phyloP scores from a whole-genome alignment of 1,139 yeast genomes.

The Yamadazyma atlantica region DNA sequence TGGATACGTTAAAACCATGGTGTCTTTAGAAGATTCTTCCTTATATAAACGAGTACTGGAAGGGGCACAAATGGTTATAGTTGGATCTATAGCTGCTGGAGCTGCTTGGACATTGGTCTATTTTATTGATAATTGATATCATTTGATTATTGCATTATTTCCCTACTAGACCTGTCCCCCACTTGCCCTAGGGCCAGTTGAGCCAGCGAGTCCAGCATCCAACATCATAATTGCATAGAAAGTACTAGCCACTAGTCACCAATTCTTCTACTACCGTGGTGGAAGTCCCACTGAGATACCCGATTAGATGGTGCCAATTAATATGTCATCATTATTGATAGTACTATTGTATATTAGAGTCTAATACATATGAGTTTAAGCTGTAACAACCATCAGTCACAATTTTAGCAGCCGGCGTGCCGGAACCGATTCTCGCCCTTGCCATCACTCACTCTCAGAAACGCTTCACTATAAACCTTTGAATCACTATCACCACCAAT shows the following conservation, averaged over 20 bases:
- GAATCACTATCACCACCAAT: too few relatives aligned
- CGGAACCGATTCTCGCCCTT: not conserved
- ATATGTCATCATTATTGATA: not conserved
- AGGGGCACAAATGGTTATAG: slow-evolving; percentile 87
- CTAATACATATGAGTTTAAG: not conserved
- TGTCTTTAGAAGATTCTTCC: slow-evolving; percentile 76
- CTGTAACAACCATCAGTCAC: too few relatives aligned
- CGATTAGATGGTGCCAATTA: too few relatives aligned
- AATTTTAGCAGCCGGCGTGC: not conserved
- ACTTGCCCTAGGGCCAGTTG: too few relatives aligned
- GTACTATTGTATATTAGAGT: not conserved
- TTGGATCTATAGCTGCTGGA: slow-evolving; percentile 95
- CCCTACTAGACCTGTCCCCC: too few relatives aligned
- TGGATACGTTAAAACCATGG: slow-evolving; percentile 81
- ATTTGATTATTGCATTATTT: slow-evolving; percentile 1
- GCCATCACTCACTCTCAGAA: not conserved
- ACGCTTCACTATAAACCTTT: too few relatives aligned
- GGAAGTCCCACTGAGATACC: too few relatives aligned
- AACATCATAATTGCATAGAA: too few relatives aligned
- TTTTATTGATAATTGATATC: slow-evolving; percentile 51
- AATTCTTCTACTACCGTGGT: too few relatives aligned
- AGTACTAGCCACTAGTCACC: too few relatives aligned
- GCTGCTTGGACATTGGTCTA: slow-evolving; percentile 94
- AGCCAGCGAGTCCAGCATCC: too few relatives aligned
- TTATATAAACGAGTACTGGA: slow-evolving; percentile 61